Conservation (phyloP, 805 yeast species). For the Debaryomyces castellii region DNA sequence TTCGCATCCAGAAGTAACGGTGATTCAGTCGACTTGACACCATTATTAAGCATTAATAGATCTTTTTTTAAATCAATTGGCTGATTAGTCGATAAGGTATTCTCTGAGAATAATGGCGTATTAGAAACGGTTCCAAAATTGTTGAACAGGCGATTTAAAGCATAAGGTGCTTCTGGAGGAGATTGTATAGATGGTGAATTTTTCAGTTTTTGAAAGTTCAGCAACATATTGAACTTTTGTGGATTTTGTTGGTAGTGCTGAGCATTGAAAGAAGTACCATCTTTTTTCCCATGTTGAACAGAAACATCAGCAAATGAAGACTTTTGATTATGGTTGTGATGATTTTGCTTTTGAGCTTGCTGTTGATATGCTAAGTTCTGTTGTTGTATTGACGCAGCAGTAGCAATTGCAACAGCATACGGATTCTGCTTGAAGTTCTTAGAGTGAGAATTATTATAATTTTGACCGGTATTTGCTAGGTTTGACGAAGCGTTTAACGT, state of each 20-base stretch:
- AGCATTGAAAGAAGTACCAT: neutral
- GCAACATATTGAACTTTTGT: neutral
- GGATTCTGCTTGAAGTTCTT: conserved; percentile 16
- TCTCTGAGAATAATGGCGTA: conserved; percentile 8
- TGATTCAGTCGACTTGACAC: conserved; percentile 17
- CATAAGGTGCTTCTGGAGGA: conserved; percentile 9
- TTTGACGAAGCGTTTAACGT: conserved; percentile 3
- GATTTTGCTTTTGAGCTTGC: conserved; percentile 11
- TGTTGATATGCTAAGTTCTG: conserved; percentile 18
- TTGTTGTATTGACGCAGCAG: conserved; percentile 30
- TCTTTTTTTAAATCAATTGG: conserved; percentile 15
- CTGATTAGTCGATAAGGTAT: neutral
- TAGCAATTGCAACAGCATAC: conserved; percentile 29
- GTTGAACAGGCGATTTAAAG: conserved; percentile 8
- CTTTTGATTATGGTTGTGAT: conserved; percentile 4
- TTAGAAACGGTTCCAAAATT: conserved; percentile 2
- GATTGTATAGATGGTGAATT: conserved; percentile 5
- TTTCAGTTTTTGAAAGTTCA: conserved; percentile 6
- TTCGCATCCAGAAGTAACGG: conserved; percentile 5
- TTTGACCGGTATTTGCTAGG: neutral
- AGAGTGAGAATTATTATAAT: conserved; percentile 3
- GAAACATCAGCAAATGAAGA: neutral
- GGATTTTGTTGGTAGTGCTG: neutral
- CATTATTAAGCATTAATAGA: conserved; percentile 15
- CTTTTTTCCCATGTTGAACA: neutral